Evolutionary conservation across 1,139 yeast genomes (phyloP), one percentile per base, ranked within the genome.

Genomic region (Kodamaea plutei): DNA sequence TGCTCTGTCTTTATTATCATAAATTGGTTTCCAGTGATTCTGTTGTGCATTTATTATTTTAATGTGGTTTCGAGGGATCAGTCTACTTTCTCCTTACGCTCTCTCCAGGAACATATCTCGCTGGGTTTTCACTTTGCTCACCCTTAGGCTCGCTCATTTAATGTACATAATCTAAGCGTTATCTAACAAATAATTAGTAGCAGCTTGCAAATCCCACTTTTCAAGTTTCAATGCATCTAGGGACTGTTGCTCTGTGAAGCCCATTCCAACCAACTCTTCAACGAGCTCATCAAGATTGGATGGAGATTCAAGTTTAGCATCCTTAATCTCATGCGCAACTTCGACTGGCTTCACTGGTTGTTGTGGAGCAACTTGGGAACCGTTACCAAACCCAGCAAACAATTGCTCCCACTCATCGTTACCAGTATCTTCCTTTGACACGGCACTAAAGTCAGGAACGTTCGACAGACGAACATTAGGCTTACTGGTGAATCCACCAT

Each of bases 321-420:
- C 14, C 10, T 14, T 11, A 4, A 25, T 11, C 8, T 29, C 26
- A 12, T 25, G 14, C 10, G 37, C 32, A 6, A 44, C 33, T 16
- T 29, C 30, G 14, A 30, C 20, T 7, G 36, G 10, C 12, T 9
- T 8, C 5, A 29, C 26, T 6, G 48, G 35, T 11, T 29, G 33
- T 13, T 15, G 11, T 2, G 36, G 31, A 1, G 18, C 17, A 15
- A 30, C 34, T 10, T 33, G 31, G 4, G 34, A 26, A 14, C 37
- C 63, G 47, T 80, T 83, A 18, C 91, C 91, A 52, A 87, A 83
- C 0, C 94, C 95, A 2, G 95, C 93, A 64, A 88, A 88, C 19
- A 88, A 69, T 56, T 87, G 93, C 48, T 88, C 96, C 96, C 96
- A 88, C 55, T 88, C 96, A 48, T 85, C 95, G 36, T 73, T 72